These are phyloP conservation scores for Gaeumannomyces sp. DNA, from an alignment of 2,329 filamentous ascomycete species.

Conservation along the genomic window DNA sequence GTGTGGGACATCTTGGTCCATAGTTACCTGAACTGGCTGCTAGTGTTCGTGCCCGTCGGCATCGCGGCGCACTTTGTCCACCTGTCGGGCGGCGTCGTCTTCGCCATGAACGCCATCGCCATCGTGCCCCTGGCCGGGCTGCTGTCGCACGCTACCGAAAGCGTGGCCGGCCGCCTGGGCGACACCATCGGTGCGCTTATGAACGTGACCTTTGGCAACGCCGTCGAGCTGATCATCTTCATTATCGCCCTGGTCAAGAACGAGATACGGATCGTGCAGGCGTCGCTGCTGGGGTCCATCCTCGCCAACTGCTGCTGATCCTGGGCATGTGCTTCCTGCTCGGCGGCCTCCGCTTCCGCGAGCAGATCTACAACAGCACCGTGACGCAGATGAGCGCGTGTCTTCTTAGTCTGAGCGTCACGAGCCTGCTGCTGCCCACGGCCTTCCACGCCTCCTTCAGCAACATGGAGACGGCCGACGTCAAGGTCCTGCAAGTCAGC, in stretches of 20 bases:
- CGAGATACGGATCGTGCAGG: slow-evolving; percentile 75
- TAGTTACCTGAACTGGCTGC: slow-evolving; percentile 59
- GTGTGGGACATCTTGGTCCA: slow-evolving; percentile 50
- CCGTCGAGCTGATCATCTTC: slow-evolving; percentile 82
- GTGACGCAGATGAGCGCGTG: slow-evolving; percentile 70
- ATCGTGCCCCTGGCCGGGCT: slow-evolving; percentile 83
- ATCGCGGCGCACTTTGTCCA: slow-evolving; percentile 44
- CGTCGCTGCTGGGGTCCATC: slow-evolving; percentile 69
- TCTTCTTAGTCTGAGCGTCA: slow-evolving; percentile 58
- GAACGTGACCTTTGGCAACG: slow-evolving; percentile 90
- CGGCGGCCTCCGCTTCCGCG: slow-evolving; percentile 61
- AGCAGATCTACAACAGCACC: slow-evolving; percentile 67
- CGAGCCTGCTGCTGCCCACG: slow-evolving; percentile 29
- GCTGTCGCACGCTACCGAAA: slow-evolving; percentile 80
- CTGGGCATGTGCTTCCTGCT: slow-evolving; percentile 69
- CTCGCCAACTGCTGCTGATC: slow-evolving; percentile 71
- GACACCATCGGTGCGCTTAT: slow-evolving; percentile 84
- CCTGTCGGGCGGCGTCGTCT: slow-evolving; percentile 36
- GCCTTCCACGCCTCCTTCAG: slow-evolving; percentile 64
- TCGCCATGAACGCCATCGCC: slow-evolving; percentile 60
- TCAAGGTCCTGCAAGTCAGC: slow-evolving; percentile 63
- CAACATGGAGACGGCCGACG: slow-evolving; percentile 48
- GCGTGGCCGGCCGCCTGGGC: slow-evolving; percentile 74
- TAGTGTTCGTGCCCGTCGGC: slow-evolving; percentile 66
- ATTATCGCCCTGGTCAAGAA: slow-evolving; percentile 71